Evolutionary conservation across 2,329 filamentous ascomycete species (phyloP), one percentile per base, ranked within the genome.

Genomic region (Cytospora piceicola): DNA sequence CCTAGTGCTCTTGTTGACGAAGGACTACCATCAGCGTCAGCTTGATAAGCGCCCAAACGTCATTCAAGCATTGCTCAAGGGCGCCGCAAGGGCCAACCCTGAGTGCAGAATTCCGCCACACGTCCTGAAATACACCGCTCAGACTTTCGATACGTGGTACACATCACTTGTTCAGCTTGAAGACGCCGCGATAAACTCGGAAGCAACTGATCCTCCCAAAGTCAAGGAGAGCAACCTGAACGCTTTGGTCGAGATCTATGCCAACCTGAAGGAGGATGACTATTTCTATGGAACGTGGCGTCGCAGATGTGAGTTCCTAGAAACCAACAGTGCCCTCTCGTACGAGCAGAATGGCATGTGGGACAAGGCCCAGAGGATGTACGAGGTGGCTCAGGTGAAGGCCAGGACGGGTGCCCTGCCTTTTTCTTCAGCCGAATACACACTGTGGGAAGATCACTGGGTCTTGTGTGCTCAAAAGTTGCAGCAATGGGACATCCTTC

Each of bases 371-470:
- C 96, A 99, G 79, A 91, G 92, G 73, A 90, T 97, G 81, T 99
- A 98, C 76, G 95, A 99, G 77, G 90, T 90, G 64, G 95, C 96
- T 0, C 96, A 99, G 77, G 93, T 99, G 76, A 99, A 98, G 77
- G 95, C 96, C 54, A 88, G 96, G 56, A 98, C 94, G 0, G 95
- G 94, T 60, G 92, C 94, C n/a, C 88, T 98, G 68, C 94, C 95
- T 0, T 98, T 97, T 77, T 97, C 94, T 0, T 92, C 96, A 72
- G 93, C 90, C 36, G 95, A 99, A 77, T 99, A 99, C 78, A 97
- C 96, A 87, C 85, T 99, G 1, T 99, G 95, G 95, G 95, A 99
- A 78, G 95, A 99, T 74, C 96, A 99, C 72, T 99, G 95, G 95
- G 90, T 99, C 52, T 85, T 97, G 58, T 99, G 95, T 76, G 95